Evolutionary conservation across 1,284 basidiomycete species (phyloP).

Genomic region (Ganoderma sp.): DNA sequence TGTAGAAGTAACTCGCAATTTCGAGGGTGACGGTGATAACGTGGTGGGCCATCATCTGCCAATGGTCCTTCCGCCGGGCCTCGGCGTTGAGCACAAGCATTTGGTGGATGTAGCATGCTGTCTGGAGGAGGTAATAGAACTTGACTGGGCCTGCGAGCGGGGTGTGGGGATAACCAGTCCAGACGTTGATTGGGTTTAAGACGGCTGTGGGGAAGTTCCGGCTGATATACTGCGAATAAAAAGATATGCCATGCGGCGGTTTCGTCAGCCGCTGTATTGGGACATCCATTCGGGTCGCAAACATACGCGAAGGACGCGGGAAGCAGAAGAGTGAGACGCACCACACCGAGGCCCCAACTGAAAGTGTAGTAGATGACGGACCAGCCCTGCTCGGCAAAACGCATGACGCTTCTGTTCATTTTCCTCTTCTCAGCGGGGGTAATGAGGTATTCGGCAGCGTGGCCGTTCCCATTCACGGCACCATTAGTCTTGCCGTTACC

Average conservation of each 20-base stretch:
- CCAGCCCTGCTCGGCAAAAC: slow-evolving; percentile 98
- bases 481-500: slow-evolving; percentile 34
- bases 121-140: slow-evolving; percentile 90
- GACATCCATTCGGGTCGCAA: background rate
- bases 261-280: background rate
- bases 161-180: slow-evolving; percentile 84
- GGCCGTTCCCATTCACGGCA: slow-evolving; percentile 41
- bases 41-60: slow-evolving; percentile 97
- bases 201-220: slow-evolving; percentile 71
- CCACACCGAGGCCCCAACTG: slow-evolving; percentile 82
- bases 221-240: slow-evolving; percentile 73
- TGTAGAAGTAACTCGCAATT: slow-evolving; percentile 77
- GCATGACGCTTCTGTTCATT: slow-evolving; percentile 73
- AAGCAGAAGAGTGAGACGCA: slow-evolving; percentile 54
- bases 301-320: background rate
- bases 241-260: slow-evolving; percentile 1
- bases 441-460: slow-evolving; percentile 32
- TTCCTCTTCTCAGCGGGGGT: slow-evolving; percentile 51
- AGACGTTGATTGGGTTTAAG: slow-evolving; percentile 73
- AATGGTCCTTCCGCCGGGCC: slow-evolving; percentile 89
- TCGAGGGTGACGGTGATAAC: slow-evolving; percentile 88
- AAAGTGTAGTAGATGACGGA: slow-evolving; percentile 80
- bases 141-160: slow-evolving; percentile 83
- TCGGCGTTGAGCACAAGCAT: slow-evolving; percentile 94
- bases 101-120: slow-evolving; percentile 94